phyloP scores from a whole-genome alignment of 257 asterid genomes.

The Gardenia jasminoides region DNA sequence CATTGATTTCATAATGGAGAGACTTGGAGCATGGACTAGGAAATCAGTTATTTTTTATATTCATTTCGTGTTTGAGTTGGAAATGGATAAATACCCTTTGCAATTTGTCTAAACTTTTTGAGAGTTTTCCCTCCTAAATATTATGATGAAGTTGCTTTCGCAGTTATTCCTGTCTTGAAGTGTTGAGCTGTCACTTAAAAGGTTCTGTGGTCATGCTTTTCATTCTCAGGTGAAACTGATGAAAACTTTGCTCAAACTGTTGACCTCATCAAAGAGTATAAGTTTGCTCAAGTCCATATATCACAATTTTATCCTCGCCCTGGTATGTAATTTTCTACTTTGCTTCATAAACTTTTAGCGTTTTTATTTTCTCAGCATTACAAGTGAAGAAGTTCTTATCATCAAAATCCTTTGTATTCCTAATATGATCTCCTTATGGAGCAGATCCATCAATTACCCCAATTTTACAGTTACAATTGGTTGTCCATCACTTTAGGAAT shows the following conservation, averaged over 20 bases:
- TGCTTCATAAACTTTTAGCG: background rate
- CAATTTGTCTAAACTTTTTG: background rate
- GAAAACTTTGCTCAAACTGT: conserved; percentile 79
- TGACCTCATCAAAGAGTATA: conserved; percentile 75
- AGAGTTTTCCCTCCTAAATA: background rate
- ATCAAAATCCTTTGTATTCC: background rate
- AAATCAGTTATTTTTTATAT: no score
- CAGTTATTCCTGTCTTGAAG: background rate
- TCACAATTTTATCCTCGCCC: conserved; percentile 95
- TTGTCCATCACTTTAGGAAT: background rate
- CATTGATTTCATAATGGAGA: background rate
- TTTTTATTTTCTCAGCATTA: background rate
- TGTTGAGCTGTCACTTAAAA: background rate
- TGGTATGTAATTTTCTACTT: conserved; percentile 44
- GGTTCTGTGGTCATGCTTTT: background rate
- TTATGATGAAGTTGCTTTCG: background rate
- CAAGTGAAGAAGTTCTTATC: background rate
- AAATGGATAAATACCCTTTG: background rate
- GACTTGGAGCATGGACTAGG: no score
- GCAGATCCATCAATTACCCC: background rate
- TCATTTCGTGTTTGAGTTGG: background rate
- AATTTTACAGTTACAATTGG: background rate
- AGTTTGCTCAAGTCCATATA: conserved; percentile 88
- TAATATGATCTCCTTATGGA: background rate
- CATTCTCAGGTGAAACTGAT: conserved; percentile 83